phyloP scores from a whole-genome alignment of 2,329 filamentous ascomycete genomes.

The Diaporthe batatas region DNA sequence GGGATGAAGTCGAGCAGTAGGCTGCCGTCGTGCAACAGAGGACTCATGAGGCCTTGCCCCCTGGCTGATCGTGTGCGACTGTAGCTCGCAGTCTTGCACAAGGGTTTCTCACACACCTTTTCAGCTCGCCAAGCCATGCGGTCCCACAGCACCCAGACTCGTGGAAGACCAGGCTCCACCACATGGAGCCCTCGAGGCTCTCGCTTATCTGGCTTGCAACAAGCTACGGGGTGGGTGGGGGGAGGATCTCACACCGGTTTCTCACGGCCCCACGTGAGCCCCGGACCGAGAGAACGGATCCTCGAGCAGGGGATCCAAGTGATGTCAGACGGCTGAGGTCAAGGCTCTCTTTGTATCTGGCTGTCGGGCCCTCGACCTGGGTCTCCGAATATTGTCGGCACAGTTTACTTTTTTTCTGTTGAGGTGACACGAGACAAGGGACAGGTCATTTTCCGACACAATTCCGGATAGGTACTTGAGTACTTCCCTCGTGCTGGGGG shows the following conservation, averaged over 20 bases:
- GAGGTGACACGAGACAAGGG: constrained; percentile 35
- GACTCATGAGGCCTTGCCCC: neutral
- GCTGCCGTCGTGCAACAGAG: constrained; percentile 25
- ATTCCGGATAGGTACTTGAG: constrained; percentile 31
- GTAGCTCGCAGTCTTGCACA: constrained; percentile 30
- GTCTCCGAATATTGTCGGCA: constrained; percentile 39
- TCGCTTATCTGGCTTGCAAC: constrained; percentile 38
- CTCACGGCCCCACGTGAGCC: constrained; percentile 30
- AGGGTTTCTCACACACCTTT: neutral
- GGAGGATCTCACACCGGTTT: constrained; percentile 35
- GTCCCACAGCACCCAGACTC: constrained; percentile 34
- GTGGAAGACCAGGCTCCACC: constrained; percentile 1
- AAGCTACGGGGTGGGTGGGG: neutral
- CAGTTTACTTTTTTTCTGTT: constrained; percentile 29
- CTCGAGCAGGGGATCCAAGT: neutral
- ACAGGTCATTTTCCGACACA: constrained; percentile 39
- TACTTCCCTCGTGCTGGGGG: constrained; percentile 2
- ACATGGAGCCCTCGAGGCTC: constrained; percentile 6
- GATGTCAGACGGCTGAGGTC: constrained; percentile 29
- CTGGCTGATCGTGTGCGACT: constrained; percentile 27
- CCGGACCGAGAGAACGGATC: neutral
- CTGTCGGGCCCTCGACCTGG: constrained; percentile 30
- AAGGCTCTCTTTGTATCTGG: constrained; percentile 18
- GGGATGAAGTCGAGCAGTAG: constrained; percentile 19
- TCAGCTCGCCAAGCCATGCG: constrained; percentile 26